Base-by-base conservation (phyloP, 2,329 filamentous ascomycete species). In the Beauveria caledonica region DNA sequence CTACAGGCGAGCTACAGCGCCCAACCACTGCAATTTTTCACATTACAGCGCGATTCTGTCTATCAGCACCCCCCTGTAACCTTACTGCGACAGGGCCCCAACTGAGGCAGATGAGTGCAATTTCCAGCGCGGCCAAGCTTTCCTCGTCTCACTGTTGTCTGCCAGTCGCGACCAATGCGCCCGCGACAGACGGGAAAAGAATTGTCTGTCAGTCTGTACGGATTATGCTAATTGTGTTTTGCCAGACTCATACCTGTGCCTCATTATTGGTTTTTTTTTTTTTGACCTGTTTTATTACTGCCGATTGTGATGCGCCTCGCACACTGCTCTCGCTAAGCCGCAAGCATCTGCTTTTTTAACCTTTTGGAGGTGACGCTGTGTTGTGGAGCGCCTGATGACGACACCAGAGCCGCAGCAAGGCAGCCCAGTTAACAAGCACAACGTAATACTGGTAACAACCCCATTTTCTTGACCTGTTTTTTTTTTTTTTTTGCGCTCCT, bases 351-450 rank as follows among this genome's bases (percentile, higher is more conserved):
- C n/a, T 21, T 17, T 44, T 40, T 54, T 46, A 56, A 36, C 15
- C 13, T 56, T 53, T 45, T 23, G 15, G 17, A 13, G 5, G 53
- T 46, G 45, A 42, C 6, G 25, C 25, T 56, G 53, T n/a, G 25
- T 19, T 19, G 53, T 56, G 53, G 53, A 56, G 53, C 53, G n/a
- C 9, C 13, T n/a, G 53, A 56, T 56, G 53, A 56, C 53, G 53
- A 56, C 53, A 56, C 53, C 53, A 55, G 42, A 45, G 42, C 25
- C 53, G 27, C 42, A 33, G 42, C 42, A 33, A 21, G 27, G 11
- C 11, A 13, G 19, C 25, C 19, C 33, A 13, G 33, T 6, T 13
- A 5, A 36, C 33, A 36, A 36, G 11, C 11, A 5, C 29, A 11
- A 33, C 29, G 29, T 33, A 33, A 10, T 33, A 29, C 29, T 33